Conservation (phyloP, 2,329 filamentous ascomycete species). For the Arthrobotrys iridis region DNA sequence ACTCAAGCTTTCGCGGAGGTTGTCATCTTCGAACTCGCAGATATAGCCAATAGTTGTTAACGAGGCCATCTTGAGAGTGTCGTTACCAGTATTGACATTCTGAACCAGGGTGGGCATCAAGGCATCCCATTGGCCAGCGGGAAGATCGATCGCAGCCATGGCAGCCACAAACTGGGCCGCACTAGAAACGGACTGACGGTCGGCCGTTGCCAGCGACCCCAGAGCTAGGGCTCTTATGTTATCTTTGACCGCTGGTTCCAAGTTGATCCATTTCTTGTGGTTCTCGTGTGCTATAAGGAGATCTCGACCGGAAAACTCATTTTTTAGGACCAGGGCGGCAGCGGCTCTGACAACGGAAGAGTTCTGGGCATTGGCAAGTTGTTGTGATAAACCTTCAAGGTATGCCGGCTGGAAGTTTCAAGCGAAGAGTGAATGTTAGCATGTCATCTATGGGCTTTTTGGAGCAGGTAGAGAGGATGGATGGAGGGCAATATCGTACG, state of each 20-base stretch:
- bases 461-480: not conserved
- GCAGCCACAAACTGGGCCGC: conserved; percentile 95
- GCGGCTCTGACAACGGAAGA: conserved; percentile 87
- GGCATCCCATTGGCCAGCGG: conserved; percentile 90
- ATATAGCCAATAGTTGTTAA: conserved; percentile 98
- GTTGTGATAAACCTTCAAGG: conserved; percentile 88
- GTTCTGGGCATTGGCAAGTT: conserved; percentile 89
- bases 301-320: conserved; percentile 95
- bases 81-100: conserved; percentile 86
- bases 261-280: conserved; percentile 91
- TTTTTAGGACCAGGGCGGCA: conserved; percentile 95
- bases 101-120: conserved; percentile 88
- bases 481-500: conserved; percentile 66
- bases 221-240: conserved; percentile 70
- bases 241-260: conserved; percentile 88
- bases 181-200: conserved; percentile 84
- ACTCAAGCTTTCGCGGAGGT: conserved; percentile 81
- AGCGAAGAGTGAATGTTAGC: conserved; percentile 49
- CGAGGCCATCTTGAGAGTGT: conserved; percentile 92
- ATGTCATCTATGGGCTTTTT: not conserved
- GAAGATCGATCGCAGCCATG: conserved; percentile 93
- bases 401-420: conserved; percentile 77
- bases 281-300: conserved; percentile 85
- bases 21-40: conserved; percentile 91
- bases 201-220: conserved; percentile 81